phyloP scores from a whole-genome alignment of 768 basidiomycete species.

The Leccinum variicolor region DNA sequence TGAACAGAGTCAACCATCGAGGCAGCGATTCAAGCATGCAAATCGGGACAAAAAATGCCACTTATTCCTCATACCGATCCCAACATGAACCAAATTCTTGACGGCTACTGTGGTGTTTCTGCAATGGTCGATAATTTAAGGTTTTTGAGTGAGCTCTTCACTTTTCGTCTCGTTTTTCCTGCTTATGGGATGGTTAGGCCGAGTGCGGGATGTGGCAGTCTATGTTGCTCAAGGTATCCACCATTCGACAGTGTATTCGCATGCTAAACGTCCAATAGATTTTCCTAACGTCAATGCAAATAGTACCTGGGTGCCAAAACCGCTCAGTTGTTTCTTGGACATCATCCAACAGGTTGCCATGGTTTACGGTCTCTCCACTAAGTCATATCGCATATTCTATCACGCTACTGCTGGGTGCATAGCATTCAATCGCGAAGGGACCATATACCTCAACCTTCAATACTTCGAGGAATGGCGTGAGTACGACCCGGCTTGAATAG shows the following conservation, averaged over 20 bases:
- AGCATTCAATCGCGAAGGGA: conserved; percentile 87
- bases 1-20: not conserved
- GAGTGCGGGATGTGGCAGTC: conserved; percentile 54
- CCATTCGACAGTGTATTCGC: not conserved
- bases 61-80: conserved; percentile 46
- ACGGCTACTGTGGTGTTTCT: conserved; percentile 74
- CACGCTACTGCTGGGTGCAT: conserved; percentile 56
- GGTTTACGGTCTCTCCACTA: conserved; percentile 69
- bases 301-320: conserved; percentile 46
- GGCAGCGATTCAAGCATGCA: not conserved
- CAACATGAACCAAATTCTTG: conserved; percentile 57
- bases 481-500: conserved; percentile 23
- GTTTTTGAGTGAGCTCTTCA: conserved; percentile 43
- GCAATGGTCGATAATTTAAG: conserved; percentile 55
- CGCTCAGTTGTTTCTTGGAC: conserved; percentile 63
- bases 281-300: conserved; percentile 45
- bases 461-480: conserved; percentile 84
- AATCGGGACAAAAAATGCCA: not conserved
- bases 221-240: conserved; percentile 54
- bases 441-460: conserved; percentile 83
- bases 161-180: not conserved
- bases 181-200: conserved; percentile 34
- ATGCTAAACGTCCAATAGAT: conserved; percentile 37
- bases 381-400: conserved; percentile 72
- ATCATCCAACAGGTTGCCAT: conserved; percentile 59